phyloP scores from a whole-genome alignment of 495 filamentous ascomycete species.

The Emericellopsis terricola region DNA sequence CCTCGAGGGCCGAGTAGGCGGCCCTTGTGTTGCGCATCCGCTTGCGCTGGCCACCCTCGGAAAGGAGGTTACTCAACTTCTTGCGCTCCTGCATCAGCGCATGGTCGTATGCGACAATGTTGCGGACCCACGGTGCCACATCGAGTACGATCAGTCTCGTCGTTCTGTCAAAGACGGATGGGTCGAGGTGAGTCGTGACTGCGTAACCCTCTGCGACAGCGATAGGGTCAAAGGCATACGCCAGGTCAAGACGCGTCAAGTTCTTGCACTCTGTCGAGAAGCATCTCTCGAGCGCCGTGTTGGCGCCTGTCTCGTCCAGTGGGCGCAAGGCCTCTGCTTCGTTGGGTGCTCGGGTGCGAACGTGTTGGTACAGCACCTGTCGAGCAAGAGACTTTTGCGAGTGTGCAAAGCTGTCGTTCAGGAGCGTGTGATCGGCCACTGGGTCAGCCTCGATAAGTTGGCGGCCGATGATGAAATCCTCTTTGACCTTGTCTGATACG shows the following conservation, averaged over 20 bases:
- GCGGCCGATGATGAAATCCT: slow-evolving; percentile 46
- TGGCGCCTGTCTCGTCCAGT: slow-evolving; percentile 12
- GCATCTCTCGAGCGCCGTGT: slow-evolving; percentile 11
- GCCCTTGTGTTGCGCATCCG: slow-evolving; percentile 58
- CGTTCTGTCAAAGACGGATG: slow-evolving; percentile 57
- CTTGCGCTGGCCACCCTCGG: slow-evolving; percentile 35
- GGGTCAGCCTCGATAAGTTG: slow-evolving; percentile 34
- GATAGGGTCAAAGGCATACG: slow-evolving; percentile 38
- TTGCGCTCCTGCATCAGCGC: slow-evolving; percentile 47
- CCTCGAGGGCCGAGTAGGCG: slow-evolving; percentile 68
- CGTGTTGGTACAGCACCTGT: slow-evolving; percentile 9
- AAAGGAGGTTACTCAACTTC: slow-evolving; percentile 41
- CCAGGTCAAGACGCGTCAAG: slow-evolving; percentile 24
- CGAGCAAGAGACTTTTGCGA: slow-evolving; percentile 19
- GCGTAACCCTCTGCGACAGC: slow-evolving; percentile 21
- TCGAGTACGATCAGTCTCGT: slow-evolving; percentile 47
- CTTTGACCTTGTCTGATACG: slow-evolving; percentile 35
- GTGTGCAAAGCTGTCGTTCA: slow-evolving; percentile 8
- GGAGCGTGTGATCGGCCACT: slow-evolving; percentile 9
- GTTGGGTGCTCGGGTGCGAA: neutral
- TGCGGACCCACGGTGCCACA: slow-evolving; percentile 66
- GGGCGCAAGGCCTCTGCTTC: slow-evolving; percentile 5
- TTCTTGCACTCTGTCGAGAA: slow-evolving; percentile 5
- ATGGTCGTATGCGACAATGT: slow-evolving; percentile 60
- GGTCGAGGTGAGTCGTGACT: slow-evolving; percentile 19